phyloP scores from a whole-genome alignment of 176 grass and related monocot genomes.

The Aegilops longissima region DNA sequence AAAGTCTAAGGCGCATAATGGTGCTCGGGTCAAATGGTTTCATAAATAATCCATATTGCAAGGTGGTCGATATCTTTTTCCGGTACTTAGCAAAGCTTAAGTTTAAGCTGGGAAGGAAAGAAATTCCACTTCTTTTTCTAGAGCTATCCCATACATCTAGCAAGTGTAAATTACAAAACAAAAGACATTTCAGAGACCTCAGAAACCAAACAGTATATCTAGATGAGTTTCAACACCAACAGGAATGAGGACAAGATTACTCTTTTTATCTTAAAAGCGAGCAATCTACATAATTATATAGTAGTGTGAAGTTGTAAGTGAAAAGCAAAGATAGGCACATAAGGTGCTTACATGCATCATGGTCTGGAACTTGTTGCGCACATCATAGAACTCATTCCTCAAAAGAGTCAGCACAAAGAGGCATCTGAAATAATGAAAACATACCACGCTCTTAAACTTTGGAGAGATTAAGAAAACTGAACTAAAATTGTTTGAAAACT shows the following conservation, averaged over 20 bases:
- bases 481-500: neutral
- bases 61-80: neutral
- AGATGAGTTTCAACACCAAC: neutral
- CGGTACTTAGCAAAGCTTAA: neutral
- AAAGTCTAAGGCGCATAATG: neutral
- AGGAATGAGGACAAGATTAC: neutral
- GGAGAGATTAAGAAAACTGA: neutral
- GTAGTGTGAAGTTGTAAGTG: neutral
- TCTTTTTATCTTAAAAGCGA: neutral
- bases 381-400: slow-evolving; percentile 62
- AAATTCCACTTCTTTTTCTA: neutral
- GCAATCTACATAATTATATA: neutral
- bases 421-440: slow-evolving; percentile 51
- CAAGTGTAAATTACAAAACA: neutral
- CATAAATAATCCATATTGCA: neutral
- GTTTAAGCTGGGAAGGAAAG: neutral
- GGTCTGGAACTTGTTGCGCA: slow-evolving; percentile 58
- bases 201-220: neutral
- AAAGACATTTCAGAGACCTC: neutral
- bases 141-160: neutral
- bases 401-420: slow-evolving; percentile 58
- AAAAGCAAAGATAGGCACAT: slow-evolving; percentile 18
- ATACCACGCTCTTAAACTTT: neutral
- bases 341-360: slow-evolving; percentile 70
- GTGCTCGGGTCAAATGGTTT: neutral